These are phyloP conservation scores for Thinopyrum elongatum DNA, from an alignment of 176 grass and related monocot genomes.

Conservation along the genomic window DNA sequence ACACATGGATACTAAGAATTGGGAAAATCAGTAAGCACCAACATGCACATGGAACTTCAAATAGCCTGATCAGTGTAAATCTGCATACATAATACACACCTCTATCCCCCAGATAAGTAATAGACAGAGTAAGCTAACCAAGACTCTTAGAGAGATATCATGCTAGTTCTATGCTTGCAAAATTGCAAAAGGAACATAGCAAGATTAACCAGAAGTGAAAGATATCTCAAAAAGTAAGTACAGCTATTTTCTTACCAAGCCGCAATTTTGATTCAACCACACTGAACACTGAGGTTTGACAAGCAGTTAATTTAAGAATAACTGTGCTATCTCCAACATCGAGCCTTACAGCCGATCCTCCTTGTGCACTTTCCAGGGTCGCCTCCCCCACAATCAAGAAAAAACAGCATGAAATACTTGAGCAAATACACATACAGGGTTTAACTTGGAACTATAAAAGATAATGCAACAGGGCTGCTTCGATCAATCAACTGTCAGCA, in stretches of 20 bases:
- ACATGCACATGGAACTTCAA: background rate
- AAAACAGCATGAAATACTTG: background rate
- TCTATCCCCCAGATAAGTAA: background rate
- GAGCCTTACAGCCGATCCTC: background rate
- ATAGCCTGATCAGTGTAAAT: background rate
- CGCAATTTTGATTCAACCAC: background rate
- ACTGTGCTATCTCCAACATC: background rate
- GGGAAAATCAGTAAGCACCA: background rate
- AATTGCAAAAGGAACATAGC: background rate
- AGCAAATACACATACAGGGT: background rate
- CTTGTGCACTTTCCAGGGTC: background rate
- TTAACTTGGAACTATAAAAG: background rate
- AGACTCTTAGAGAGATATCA: background rate
- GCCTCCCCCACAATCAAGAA: background rate
- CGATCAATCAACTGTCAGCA: background rate
- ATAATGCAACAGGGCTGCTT: background rate
- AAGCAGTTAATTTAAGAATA: background rate
- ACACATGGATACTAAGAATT: background rate
- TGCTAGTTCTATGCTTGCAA: background rate
- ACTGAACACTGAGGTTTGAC: background rate
- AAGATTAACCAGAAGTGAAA: background rate
- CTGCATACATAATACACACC: background rate
- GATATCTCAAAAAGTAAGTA: background rate
- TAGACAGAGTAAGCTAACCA: background rate
- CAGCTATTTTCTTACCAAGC: background rate